These are phyloP conservation scores for Tilletia caries DNA, from an alignment of 1,284 basidiomycete genomes.

Conservation along the genomic window DNA sequence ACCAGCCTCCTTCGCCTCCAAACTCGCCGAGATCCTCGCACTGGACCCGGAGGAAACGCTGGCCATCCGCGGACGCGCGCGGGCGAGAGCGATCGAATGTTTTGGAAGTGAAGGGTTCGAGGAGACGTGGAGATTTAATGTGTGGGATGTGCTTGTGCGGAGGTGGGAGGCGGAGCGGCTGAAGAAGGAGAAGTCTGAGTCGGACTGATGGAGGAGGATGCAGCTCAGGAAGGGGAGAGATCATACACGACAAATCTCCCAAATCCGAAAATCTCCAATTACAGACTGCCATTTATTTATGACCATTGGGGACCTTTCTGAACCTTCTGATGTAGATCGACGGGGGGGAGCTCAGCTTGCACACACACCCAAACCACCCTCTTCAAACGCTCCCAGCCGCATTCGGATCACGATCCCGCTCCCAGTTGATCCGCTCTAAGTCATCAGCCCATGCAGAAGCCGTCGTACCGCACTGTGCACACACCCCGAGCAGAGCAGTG, in stretches of 20 bases:
- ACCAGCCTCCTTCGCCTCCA: slow-evolving; percentile 67
- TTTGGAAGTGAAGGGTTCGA: neutral
- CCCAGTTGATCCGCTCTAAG: neutral
- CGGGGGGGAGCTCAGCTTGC: too few species aligned
- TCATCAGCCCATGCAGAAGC: neutral
- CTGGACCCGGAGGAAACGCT: slow-evolving; percentile 63
- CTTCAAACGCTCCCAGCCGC: neutral
- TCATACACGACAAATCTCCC: too few species aligned
- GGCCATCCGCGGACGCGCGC: slow-evolving; percentile 63
- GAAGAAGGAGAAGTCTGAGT: neutral
- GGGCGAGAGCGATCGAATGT: slow-evolving; percentile 14
- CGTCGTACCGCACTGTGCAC: slow-evolving; percentile 2
- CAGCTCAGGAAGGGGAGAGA: too few species aligned
- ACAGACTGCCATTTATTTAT: too few species aligned
- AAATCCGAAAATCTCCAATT: too few species aligned
- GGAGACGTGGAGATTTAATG: neutral
- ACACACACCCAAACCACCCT: too few species aligned
- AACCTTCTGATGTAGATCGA: too few species aligned
- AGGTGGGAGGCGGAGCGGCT: neutral
- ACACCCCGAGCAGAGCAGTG: neutral
- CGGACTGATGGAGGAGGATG: too few species aligned
- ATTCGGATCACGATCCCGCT: neutral
- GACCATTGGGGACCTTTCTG: too few species aligned
- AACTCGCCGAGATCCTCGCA: slow-evolving; percentile 66
- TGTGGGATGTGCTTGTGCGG: neutral